A percentile compares a stretch with the other conserved stretches of the same genome.
phyloP scores from a whole-genome alignment of 75 land plant species.

The Cupressus sempervirens region DNA sequence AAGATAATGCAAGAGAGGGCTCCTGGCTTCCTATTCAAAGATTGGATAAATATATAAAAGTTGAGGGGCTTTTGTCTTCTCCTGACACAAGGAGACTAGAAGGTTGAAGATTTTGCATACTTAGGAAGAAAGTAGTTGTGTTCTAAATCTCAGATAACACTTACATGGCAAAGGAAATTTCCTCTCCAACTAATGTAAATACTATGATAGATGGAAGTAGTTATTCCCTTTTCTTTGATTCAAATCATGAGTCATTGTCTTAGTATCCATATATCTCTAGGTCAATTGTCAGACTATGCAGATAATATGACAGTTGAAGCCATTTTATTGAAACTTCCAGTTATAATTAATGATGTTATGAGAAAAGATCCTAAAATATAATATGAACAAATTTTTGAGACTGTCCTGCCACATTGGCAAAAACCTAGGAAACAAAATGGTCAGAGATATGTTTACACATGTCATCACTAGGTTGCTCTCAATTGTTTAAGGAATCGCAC shows the following conservation, averaged over 20 bases:
- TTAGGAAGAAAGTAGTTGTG: conserved; percentile 19
- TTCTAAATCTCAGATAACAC: conserved; percentile 18
- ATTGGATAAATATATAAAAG: conserved; percentile 32
- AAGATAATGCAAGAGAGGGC: conserved; percentile 34
- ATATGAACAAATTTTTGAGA: conserved; percentile 67
- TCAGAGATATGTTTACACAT: conserved; percentile 74
- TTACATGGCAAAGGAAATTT: conserved; percentile 14
- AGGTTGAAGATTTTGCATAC: conserved; percentile 14
- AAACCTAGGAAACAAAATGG: conserved; percentile 79
- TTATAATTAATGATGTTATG: conserved; percentile 67
- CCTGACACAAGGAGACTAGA: conserved; percentile 29
- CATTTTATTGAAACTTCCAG: conserved; percentile 46
- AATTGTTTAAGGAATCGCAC: conserved; percentile 68
- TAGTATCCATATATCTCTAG: conserved; percentile 17
- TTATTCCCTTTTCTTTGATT: conserved; percentile 23
- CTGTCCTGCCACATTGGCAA: conserved; percentile 80
- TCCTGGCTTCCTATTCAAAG: conserved; percentile 29
- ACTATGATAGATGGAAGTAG: conserved; percentile 17
- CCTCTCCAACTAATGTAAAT: not conserved
- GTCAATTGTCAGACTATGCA: conserved; percentile 40
- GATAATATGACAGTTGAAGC: conserved; percentile 9
- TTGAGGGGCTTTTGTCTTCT: conserved; percentile 20
- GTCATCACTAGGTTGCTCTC: conserved; percentile 73
- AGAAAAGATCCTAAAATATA: conserved; percentile 46
- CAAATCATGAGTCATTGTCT: conserved; percentile 20